These are phyloP conservation scores for Solioccasus polychromus DNA, from an alignment of 768 basidiomycete species.

Conservation along the genomic window DNA sequence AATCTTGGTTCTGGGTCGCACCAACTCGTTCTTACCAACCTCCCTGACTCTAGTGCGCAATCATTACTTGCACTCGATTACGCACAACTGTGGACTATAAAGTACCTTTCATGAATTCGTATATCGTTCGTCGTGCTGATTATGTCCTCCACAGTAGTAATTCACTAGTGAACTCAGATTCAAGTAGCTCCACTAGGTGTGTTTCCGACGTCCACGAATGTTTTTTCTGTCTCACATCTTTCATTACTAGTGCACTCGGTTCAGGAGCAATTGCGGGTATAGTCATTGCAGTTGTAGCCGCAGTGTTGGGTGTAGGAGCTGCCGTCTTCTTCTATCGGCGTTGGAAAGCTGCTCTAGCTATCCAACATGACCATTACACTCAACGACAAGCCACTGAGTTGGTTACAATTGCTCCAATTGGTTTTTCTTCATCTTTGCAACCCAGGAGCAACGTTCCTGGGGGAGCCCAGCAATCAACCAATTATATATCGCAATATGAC, in stretches of 20 bases:
- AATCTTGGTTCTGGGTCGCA: slow-evolving; percentile 41
- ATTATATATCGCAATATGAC: background rate
- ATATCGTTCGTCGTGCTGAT: background rate
- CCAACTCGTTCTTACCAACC: slow-evolving; percentile 34
- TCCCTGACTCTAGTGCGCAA: slow-evolving; percentile 18
- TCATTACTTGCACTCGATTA: slow-evolving; percentile 34
- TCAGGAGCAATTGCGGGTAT: slow-evolving; percentile 26
- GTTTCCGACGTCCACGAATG: background rate
- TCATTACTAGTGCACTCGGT: slow-evolving; percentile 11
- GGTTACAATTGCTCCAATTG: background rate
- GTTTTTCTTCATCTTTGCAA: slow-evolving; percentile 21
- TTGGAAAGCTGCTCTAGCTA: slow-evolving; percentile 24
- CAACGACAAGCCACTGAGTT: slow-evolving; percentile 7
- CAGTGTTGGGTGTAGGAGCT: slow-evolving; percentile 8
- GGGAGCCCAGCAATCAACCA: slow-evolving; percentile 7
- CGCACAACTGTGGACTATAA: slow-evolving; percentile 25
- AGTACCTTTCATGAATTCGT: slow-evolving; percentile 7
- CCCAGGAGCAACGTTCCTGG: slow-evolving; percentile 13
- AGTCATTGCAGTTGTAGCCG: slow-evolving; percentile 11
- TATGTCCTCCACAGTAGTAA: background rate
- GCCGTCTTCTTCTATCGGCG: slow-evolving; percentile 28
- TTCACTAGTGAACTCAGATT: background rate
- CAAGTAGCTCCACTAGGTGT: slow-evolving; percentile 2
- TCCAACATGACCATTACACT: slow-evolving; percentile 13
- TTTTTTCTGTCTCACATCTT: background rate